Evolutionary conservation across 768 basidiomycete species (phyloP).

Genomic region (Myochromella boudieri): DNA sequence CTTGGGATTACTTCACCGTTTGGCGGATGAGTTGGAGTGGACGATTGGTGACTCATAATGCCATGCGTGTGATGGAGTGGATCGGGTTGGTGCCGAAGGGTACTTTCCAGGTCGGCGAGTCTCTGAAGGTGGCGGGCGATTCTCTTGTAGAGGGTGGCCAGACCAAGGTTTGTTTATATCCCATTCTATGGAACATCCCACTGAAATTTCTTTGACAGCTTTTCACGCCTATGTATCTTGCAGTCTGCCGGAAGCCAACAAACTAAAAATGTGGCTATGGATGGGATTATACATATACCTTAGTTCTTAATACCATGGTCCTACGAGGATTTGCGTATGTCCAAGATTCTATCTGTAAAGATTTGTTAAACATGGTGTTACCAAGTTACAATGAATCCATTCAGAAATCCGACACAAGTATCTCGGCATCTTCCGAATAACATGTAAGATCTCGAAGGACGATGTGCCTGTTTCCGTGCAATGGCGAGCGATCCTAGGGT

Average conservation of each 20-base stretch:
- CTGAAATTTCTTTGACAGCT: constrained; percentile 43
- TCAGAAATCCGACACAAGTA: constrained; percentile 22
- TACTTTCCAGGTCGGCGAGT: constrained; percentile 87
- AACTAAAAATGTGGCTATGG: constrained; percentile 24
- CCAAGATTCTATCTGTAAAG: neutral
- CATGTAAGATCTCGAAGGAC: constrained; percentile 17
- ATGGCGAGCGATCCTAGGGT: constrained; percentile 62
- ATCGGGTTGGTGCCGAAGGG: constrained; percentile 87
- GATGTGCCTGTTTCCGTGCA: constrained; percentile 15
- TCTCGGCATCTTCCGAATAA: constrained; percentile 32
- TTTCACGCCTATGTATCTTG: constrained; percentile 87
- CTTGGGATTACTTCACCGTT: constrained; percentile 87
- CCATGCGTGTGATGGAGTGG: constrained; percentile 74
- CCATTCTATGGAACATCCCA: neutral
- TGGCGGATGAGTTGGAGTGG: constrained; percentile 92
- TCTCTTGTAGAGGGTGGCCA: constrained; percentile 84
- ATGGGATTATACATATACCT: constrained; percentile 4
- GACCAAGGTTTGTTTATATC: constrained; percentile 60
- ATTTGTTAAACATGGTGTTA: constrained; percentile 1
- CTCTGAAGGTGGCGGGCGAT: constrained; percentile 78
- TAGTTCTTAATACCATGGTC: constrained; percentile 20
- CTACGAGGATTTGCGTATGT: constrained; percentile 2
- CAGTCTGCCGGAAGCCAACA: constrained; percentile 56
- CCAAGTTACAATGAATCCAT: neutral
- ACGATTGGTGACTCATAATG: constrained; percentile 78